Evolutionary conservation across 2,329 filamentous ascomycete genomes (phyloP), one percentile per base, ranked within the genome.

Genomic region (Talaromyces marneffei): DNA sequence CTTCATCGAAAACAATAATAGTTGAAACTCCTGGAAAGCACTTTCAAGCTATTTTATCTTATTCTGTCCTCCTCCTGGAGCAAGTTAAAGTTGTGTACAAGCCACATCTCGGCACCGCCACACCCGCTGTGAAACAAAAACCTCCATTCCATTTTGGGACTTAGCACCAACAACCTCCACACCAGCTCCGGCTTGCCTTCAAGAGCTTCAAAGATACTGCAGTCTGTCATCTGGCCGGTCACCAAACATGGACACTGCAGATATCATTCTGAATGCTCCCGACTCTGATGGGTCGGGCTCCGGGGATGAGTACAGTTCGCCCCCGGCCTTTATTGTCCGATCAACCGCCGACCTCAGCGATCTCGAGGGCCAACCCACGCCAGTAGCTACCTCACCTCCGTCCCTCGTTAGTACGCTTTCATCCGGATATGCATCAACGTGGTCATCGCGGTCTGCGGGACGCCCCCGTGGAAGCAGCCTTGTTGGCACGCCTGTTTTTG

Each of bases 401-500:
- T 72, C 58, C 73, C 71, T 63, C 31, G 57, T 63, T 63, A 72
- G 66, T 27, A 69, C 55, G 54, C 64, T 71, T 3, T 66, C 66
- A 27, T 39, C 62, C 35, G 58, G 58, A 40, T 64, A 62, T 46
- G 64, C 74, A 20, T 64, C 71, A 18, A 69, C 75, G 63, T 78
- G 76, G 76, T 62, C 71, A 42, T 70, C 67, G 23, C 70, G 69
- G 52, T 70, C 74, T 4, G 69, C 70, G 23, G 66, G 74, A 39
- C 75, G 79, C 44, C 73, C 76, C 35, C 78, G 79, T 60, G 75
- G 75, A 55, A 68, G 75, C 63, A 80, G 78, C 65, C 66, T 75
- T 23, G 76, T 76, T 55, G 71, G 72, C 40, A 61, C 68, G 4
- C 77, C 74, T 67, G 76, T 68, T 71, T 80, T 74, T 74, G 82